Evolutionary conservation across 2,329 filamentous ascomycete genomes (phyloP).

Genomic region (Epicoccum sorghinum): DNA sequence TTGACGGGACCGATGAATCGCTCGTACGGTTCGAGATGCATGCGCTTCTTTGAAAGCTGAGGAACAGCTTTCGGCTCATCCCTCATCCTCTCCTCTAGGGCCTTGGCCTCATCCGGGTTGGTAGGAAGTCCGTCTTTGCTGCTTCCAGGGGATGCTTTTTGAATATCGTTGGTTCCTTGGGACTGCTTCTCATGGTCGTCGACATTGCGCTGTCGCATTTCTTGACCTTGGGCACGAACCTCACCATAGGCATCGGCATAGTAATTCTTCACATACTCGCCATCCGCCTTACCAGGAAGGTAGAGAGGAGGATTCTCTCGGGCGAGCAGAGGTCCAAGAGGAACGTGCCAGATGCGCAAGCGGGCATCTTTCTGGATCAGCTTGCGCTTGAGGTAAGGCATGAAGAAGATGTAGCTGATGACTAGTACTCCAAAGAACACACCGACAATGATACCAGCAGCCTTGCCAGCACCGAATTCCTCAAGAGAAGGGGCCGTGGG

Average conservation of each 20-base stretch:
- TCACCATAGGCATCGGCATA: constrained; percentile 44
- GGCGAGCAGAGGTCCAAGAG: constrained; percentile 48
- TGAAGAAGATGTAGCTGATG: constrained; percentile 36
- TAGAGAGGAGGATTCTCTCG: constrained; percentile 50
- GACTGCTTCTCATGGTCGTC: constrained; percentile 15
- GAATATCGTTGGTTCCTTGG: constrained; percentile 13
- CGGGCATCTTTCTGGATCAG: constrained; percentile 34
- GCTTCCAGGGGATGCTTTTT: constrained; percentile 8
- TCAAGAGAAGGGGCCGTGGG: constrained; percentile 42
- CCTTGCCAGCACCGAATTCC: constrained; percentile 39
- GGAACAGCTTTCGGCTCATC: constrained; percentile 14
- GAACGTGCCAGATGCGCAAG: constrained; percentile 33
- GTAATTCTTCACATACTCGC: constrained; percentile 48
- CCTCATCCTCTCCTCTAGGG: constrained; percentile 21
- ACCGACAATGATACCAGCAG: constrained; percentile 34
- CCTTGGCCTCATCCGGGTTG: constrained; percentile 19
- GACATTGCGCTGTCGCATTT: constrained; percentile 16
- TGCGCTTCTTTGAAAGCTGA: constrained; percentile 19
- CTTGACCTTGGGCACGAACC: constrained; percentile 28
- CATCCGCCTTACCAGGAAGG: constrained; percentile 48
- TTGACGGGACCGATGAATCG: constrained; percentile 45
- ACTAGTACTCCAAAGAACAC: constrained; percentile 32
- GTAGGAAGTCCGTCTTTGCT: constrained; percentile 12
- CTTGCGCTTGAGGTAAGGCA: constrained; percentile 38
- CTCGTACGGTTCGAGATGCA: constrained; percentile 41